A percentile compares a stretch with the other conserved stretches of the same genome.
Conservation (phyloP, 495 filamentous ascomycete genomes). For the Daldinia bambusicola region DNA sequence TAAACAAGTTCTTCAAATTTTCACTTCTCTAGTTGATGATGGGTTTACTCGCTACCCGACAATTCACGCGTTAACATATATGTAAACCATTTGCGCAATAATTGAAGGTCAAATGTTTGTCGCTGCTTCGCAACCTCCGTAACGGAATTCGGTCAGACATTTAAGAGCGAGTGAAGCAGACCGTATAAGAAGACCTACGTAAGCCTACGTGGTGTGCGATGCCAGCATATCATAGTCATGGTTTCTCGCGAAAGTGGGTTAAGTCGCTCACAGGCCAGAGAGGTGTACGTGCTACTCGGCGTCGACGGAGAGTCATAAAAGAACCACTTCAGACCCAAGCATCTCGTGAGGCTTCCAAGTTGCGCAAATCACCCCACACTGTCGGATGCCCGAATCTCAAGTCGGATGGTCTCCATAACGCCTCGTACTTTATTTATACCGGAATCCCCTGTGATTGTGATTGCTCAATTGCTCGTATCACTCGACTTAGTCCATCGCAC, state of each 20-base stretch:
- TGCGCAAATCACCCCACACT: slow-evolving; percentile 40
- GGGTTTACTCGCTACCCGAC: not conserved
- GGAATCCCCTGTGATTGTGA: slow-evolving; percentile 42
- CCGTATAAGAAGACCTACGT: not conserved
- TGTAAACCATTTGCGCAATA: not conserved
- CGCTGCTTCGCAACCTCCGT: not conserved
- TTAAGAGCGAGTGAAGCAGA: not conserved
- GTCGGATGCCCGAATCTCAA: slow-evolving; percentile 38
- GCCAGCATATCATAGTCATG: slow-evolving; percentile 21
- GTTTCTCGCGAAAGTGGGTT: slow-evolving; percentile 34
- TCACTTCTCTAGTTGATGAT: not conserved
- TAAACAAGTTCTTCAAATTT: not conserved
- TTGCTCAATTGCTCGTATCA: slow-evolving; percentile 48
- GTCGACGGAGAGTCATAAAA: slow-evolving; percentile 33
- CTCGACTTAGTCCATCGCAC: slow-evolving; percentile 37
- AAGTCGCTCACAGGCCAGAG: slow-evolving; percentile 12
- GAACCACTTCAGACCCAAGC: slow-evolving; percentile 27
- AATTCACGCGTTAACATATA: not conserved
- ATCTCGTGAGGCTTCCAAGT: slow-evolving; percentile 35
- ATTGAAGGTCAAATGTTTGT: not conserved
- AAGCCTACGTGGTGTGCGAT: slow-evolving; percentile 16
- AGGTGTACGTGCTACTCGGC: slow-evolving; percentile 12
- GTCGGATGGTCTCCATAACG: slow-evolving; percentile 32
- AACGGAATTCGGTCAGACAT: not conserved
- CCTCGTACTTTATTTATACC: slow-evolving; percentile 42